Evolutionary conservation across 805 yeast genomes (phyloP), one percentile per base, ranked within the genome.

Genomic region (Naumovozyma castellii): DNA sequence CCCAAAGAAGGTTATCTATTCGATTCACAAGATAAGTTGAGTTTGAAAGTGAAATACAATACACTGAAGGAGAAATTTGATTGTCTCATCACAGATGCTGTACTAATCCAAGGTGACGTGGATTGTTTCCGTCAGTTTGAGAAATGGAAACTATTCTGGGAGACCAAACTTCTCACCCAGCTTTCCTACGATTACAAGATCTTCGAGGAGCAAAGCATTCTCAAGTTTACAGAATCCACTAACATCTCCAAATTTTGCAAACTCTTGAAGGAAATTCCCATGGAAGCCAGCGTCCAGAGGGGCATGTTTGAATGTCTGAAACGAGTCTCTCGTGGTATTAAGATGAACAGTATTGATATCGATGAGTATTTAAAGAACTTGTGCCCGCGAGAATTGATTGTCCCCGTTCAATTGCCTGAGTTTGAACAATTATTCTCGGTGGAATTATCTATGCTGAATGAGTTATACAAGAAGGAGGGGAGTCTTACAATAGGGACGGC

Each of bases 341-440:
- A 39, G 20, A 25, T 57, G 16, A 43, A 44, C 15, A 49, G 45
- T 16, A 43, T 51, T 15, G 61, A 57, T 20, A 40, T 54, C n/a
- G 34, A 27, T 17, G 58, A 48, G 6, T 56, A 52, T 33, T 37
- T 53, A 2, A 42, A 50, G 28, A 55, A 56, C 35, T 17, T 56
- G 25, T 18, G 34, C 10, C 41, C 48, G 5, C 40, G 49, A 16
- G 40, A 38, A 25, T 36, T 59, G 15, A 35, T 43, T 14, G 57
- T 58, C 3, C 61, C 61, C 0, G 61, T 59, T 2, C 49, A 45
- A 17, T 32, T 59, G 30, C 62, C 62, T 3, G 44, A 40, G 19
- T 42, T 51, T 33, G 52, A 47, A 15, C 49, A 46, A 22, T 46
- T 54, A 37, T 59, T 50, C 31, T 39, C 43, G 18, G 49, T 58